A percentile compares a stretch with the other conserved stretches of the same genome.
Evolutionary conservation across 1,284 basidiomycete genomes (phyloP).

Genomic region (Rhodotorula sp.): DNA sequence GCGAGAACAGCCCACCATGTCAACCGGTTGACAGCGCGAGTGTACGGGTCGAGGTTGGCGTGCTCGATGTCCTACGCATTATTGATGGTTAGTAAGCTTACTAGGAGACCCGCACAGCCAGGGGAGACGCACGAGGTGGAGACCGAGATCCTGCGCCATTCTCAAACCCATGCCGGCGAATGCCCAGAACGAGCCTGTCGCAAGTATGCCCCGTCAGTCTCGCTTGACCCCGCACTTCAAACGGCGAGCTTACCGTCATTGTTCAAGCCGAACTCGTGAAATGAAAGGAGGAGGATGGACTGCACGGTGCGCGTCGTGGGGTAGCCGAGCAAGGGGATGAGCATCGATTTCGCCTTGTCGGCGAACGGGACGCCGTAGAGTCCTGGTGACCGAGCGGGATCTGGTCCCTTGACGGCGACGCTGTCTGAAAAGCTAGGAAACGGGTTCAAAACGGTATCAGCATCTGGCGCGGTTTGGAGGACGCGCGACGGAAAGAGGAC

Average conservation of each 20-base stretch:
- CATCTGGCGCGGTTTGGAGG: background rate
- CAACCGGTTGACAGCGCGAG: background rate
- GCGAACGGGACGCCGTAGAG: constrained; percentile 9
- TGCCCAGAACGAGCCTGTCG: constrained; percentile 1
- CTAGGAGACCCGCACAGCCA: background rate
- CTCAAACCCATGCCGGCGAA: constrained; percentile 3
- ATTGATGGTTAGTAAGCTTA: background rate
- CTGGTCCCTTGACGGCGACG: background rate
- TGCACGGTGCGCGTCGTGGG: constrained; percentile 1
- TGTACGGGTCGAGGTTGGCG: background rate
- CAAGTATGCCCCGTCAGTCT: no score
- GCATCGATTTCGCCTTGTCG: constrained; percentile 12
- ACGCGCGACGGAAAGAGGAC: background rate
- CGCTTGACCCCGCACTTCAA: background rate
- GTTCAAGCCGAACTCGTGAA: constrained; percentile 8
- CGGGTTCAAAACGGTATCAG: background rate
- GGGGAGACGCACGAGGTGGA: constrained; percentile 1
- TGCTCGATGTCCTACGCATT: background rate
- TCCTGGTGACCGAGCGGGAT: background rate
- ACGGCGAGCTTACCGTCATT: background rate
- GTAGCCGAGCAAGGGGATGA: constrained; percentile 7
- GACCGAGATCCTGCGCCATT: constrained; percentile 15
- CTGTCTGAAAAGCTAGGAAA: constrained; percentile 5
- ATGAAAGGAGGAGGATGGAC: background rate
- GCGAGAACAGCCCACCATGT: constrained; percentile 6